Evolutionary conservation across 768 basidiomycete species (phyloP), one percentile per base, ranked within the genome.

Genomic region (Serendipita indica): DNA sequence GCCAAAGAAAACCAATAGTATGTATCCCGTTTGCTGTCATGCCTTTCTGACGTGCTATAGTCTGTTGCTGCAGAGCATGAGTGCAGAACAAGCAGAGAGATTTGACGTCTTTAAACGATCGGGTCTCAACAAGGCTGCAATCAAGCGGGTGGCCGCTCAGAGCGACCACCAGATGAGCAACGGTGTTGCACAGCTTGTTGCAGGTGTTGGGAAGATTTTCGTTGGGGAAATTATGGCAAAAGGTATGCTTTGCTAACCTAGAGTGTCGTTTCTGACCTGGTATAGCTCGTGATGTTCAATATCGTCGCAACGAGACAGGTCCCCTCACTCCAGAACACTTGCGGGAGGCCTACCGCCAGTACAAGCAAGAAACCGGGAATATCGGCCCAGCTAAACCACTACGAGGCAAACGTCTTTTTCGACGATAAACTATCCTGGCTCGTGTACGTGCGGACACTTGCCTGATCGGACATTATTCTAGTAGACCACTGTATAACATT

Each of bases 161-260:
- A 57, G 57, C 28, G 32, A 39, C 32, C 57, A 32, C 43, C 58
- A 16, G 33, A 25, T 25, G 57, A 37, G 37, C 57, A 39, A n/a
- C 12, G 14, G 33, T 27, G 86, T 93, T 3, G 84, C 90, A 1
- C 89, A 91, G 62, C 81, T 92, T 41, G 84, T 93, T 2, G 89
- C 89, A 3, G 91, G 91, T 61, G 86, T 94, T 60, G 78, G 80
- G 13, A 94, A 93, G 66, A 89, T 94, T 0, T 94, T 92, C 61
- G 89, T 94, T 2, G 91, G 91, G 2, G 90, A 93, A 68, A 86
- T 94, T 3, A 79, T 92, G 16, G 90, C 92, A 67, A 86, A 85
- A 71, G 89, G 89, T 88, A 52, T 58, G 74, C 65, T 1, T 3
- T 6, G 58, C 1, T 16, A 32, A 6, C 33, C 43, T 35, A 20